Conservation (phyloP, 2,329 filamentous ascomycete genomes). For the Apiospora saccharicola region DNA sequence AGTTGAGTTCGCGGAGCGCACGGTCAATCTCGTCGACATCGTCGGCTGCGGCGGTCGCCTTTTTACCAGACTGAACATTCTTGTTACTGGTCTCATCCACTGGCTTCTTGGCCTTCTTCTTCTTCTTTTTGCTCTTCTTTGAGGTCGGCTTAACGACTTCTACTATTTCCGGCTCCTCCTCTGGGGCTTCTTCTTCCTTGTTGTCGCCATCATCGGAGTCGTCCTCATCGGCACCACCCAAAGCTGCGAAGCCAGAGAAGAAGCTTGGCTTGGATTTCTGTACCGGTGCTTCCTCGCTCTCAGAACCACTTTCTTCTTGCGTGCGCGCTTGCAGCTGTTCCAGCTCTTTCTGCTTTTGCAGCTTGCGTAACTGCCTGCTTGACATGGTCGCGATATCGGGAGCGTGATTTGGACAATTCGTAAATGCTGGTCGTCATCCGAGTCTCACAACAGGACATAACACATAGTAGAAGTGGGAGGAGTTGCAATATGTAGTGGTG, state of each 20-base stretch:
- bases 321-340: slow-evolving; percentile 47
- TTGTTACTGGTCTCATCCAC: slow-evolving; percentile 31
- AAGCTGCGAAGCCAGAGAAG: slow-evolving; percentile 59
- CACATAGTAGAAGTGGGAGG: not conserved
- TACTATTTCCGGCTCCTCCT: slow-evolving; percentile 34
- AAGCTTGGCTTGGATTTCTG: slow-evolving; percentile 52
- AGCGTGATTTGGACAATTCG: not conserved
- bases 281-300: slow-evolving; percentile 43
- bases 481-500: not conserved
- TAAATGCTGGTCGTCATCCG: not conserved
- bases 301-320: slow-evolving; percentile 45
- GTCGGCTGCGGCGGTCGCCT: slow-evolving; percentile 28
- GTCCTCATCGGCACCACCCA: slow-evolving; percentile 54
- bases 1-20: slow-evolving; percentile 49
- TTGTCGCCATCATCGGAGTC: slow-evolving; percentile 48
- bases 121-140: slow-evolving; percentile 50
- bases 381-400: slow-evolving; percentile 36
- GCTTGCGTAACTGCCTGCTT: slow-evolving; percentile 42
- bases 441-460: not conserved
- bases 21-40: slow-evolving; percentile 63
- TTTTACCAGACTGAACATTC: slow-evolving; percentile 22
- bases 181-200: slow-evolving; percentile 42
- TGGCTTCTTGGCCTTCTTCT: slow-evolving; percentile 44
- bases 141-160: slow-evolving; percentile 34
- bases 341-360: slow-evolving; percentile 57